Evolutionary conservation across 2,329 filamentous ascomycete genomes (phyloP), one percentile per base, ranked within the genome.

Genomic region (Elsinoe fawcettii): DNA sequence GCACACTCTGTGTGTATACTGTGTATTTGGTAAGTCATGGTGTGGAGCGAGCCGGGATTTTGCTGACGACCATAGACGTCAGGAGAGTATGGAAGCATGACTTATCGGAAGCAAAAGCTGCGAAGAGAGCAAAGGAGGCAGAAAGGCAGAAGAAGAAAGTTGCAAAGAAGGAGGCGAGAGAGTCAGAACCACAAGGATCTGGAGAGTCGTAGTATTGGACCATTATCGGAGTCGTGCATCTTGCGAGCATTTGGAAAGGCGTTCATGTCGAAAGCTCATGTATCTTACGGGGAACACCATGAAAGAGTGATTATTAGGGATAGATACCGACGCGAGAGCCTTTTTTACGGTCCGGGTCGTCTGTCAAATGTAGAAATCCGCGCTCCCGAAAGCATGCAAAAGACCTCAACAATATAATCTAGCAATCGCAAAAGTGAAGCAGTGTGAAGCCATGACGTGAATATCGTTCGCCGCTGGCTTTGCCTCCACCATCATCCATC

Each of bases 1-100:
- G 67, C 93, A 99, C 75, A 77, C 90, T 34, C 71, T 99, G 63
- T 99, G 93, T 72, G 85, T 90, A 18, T 84, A 88, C 67, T 99
- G 93, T 72, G 85, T 95, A 60, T 77, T 82, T 71, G 87, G 91
- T 95, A 80, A 66, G 84, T 74, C 2, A n/a, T 11, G 9, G 6
- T 32, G 14, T 1, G 14, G 5, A 8, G n/a, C 23, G 23, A 16
- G 37, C 8, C 4, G 18, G 14, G 1, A n/a, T 14, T 7, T 23
- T 39, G 18, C 34, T 53, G 18, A 53, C 22, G 16, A 7, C 4
- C 8, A 36, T 27, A 53, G 49, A 53, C 25, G 49, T 53, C 12
- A 36, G 49, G 16, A 53, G 34, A 32, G 49, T 53, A 6, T 53
- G 49, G 49, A 53, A 53, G 49, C 49, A 53, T 25, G 49, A 53